Evolutionary conservation across 1,284 basidiomycete genomes (phyloP).

Genomic region (Apiotrichum siamense): DNA sequence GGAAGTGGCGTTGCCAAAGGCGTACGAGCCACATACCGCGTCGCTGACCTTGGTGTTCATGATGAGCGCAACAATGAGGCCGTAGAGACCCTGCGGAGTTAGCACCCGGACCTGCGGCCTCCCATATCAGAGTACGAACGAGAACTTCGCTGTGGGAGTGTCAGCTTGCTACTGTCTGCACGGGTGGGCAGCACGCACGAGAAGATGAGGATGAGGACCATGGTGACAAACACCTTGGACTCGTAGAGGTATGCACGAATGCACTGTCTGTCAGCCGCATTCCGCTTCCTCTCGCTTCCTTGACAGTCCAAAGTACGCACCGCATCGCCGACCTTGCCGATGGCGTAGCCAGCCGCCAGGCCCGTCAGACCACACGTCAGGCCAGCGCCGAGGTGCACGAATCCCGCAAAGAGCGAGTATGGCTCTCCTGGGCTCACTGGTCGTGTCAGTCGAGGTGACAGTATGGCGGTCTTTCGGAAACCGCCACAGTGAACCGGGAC

Average conservation of each 20-base stretch:
- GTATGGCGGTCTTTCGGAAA: too few species aligned
- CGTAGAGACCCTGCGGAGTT: conserved; percentile 50
- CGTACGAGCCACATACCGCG: conserved; percentile 15
- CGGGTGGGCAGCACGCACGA: conserved; percentile 46
- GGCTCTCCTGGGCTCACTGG: conserved; percentile 58
- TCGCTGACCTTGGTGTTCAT: conserved; percentile 48
- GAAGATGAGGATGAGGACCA: conserved; percentile 55
- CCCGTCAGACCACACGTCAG: conserved; percentile 59
- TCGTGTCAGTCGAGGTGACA: conserved; percentile 16
- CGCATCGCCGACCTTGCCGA: conserved; percentile 90
- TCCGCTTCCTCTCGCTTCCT: too few species aligned
- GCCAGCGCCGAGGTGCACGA: conserved; percentile 91
- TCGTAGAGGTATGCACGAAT: conserved; percentile 54
- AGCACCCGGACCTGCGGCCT: too few species aligned
- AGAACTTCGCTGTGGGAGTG: conserved; percentile 33
- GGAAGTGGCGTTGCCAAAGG: too few species aligned
- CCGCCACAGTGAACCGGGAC: conserved; percentile 36
- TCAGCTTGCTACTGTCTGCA: too few species aligned
- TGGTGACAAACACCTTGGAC: conserved; percentile 65
- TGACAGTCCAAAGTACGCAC: conserved; percentile 52
- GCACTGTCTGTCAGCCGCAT: conserved; percentile 44
- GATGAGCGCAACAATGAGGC: conserved; percentile 54
- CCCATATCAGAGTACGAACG: conserved; percentile 1
- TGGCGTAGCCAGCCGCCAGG: conserved; percentile 94
- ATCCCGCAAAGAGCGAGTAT: conserved; percentile 65